Evolutionary conservation across 805 yeast genomes (phyloP).

Genomic region (Ascoidea rubescens): DNA sequence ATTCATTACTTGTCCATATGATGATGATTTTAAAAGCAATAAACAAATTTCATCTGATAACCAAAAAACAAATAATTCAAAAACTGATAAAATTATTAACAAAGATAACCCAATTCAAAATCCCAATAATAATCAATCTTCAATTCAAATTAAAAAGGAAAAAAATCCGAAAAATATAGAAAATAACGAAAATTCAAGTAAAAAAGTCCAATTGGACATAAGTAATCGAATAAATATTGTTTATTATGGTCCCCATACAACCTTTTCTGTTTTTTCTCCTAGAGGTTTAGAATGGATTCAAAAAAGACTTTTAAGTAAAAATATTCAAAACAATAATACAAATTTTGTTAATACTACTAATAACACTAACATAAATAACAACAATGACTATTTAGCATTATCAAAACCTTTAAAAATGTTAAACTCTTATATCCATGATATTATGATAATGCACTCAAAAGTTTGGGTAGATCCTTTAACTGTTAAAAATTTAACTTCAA

Average conservation of each 20-base stretch:
- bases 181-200: too few relatives aligned
- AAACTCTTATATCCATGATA: not conserved
- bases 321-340: too few relatives aligned
- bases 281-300: slow-evolving; percentile 28
- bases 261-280: slow-evolving; percentile 26
- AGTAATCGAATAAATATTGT: not conserved
- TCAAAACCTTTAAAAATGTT: not conserved
- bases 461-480: not conserved
- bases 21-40: not conserved
- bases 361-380: too few relatives aligned
- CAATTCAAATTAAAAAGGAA: not conserved
- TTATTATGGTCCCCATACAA: slow-evolving; percentile 17
- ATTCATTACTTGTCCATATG: not conserved
- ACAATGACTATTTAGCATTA: not conserved
- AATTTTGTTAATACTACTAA: too few relatives aligned
- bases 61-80: too few relatives aligned
- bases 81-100: too few relatives aligned
- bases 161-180: not conserved
- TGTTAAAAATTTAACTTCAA: not conserved
- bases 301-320: not conserved
- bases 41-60: not conserved
- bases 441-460: not conserved
- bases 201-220: not conserved
- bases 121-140: not conserved
- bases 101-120: too few relatives aligned